Evolutionary conservation across 106 monocot species (phyloP).

Genomic region (Dendrobium catenatum): DNA sequence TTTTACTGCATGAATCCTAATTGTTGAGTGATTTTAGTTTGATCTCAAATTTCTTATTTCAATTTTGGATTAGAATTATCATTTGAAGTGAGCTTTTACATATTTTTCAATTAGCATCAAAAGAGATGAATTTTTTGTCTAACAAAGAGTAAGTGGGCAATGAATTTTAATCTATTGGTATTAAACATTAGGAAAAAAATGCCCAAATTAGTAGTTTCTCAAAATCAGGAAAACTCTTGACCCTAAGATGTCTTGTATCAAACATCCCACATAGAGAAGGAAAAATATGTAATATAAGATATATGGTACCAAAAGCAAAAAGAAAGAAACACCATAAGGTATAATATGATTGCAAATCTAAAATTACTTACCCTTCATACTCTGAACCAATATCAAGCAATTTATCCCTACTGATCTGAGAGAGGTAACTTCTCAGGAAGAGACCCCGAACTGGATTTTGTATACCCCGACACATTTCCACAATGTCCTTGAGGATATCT

Average conservation of each 20-base stretch:
- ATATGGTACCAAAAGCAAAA: not conserved
- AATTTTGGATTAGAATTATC: not conserved
- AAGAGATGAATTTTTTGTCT: not conserved
- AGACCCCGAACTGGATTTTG: slow-evolving; percentile 94
- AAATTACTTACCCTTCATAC: slow-evolving; percentile 79
- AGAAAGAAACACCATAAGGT: not conserved
- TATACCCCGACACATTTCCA: slow-evolving; percentile 94
- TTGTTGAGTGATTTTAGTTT: not conserved
- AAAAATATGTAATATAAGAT: not conserved
- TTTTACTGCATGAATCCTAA: not conserved
- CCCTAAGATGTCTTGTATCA: not conserved
- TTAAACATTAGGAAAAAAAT: no score
- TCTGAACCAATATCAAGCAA: slow-evolving; percentile 92
- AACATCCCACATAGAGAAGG: not conserved
- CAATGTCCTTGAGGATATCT: slow-evolving; percentile 95
- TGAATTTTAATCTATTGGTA: not conserved
- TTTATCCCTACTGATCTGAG: slow-evolving; percentile 85
- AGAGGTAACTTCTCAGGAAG: slow-evolving; percentile 93
- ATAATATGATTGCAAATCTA: not conserved
- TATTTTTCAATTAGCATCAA: not conserved
- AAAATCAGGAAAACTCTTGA: not conserved
- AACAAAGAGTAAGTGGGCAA: not conserved
- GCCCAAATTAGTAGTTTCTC: no score
- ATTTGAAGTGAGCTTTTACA: not conserved
- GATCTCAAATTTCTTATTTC: not conserved